phyloP scores from a whole-genome alignment of 2,329 filamentous ascomycete species.

The Dactylellina sp. region DNA sequence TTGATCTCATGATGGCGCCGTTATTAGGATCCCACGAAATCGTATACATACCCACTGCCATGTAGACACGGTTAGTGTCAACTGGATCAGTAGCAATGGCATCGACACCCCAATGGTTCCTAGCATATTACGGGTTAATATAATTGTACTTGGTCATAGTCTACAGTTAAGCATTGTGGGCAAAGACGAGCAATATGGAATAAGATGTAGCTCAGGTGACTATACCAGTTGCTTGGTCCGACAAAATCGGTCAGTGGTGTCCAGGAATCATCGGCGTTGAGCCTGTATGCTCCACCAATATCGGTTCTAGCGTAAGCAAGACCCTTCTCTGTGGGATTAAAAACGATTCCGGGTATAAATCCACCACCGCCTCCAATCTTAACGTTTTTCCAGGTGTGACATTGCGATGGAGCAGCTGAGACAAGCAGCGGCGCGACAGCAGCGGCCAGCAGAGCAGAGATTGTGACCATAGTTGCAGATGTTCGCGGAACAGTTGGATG shows the following conservation, averaged over 20 bases:
- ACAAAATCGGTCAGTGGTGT: slow-evolving; percentile 69
- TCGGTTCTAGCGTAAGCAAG: slow-evolving; percentile 71
- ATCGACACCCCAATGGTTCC: slow-evolving; percentile 71
- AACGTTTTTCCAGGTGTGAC: slow-evolving; percentile 67
- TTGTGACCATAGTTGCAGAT: slow-evolving; percentile 37
- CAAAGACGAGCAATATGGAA: background rate
- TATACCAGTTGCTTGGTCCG: slow-evolving; percentile 66
- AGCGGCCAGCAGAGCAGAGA: slow-evolving; percentile 40
- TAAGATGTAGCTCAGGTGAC: background rate
- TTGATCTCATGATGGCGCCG: slow-evolving; percentile 70
- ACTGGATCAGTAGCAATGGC: slow-evolving; percentile 70
- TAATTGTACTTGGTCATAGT: no score
- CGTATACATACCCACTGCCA: slow-evolving; percentile 72
- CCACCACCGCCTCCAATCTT: slow-evolving; percentile 71
- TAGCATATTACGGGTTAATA: slow-evolving; percentile 58
- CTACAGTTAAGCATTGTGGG: no score
- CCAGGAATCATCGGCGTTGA: slow-evolving; percentile 71
- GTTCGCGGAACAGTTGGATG: slow-evolving; percentile 20
- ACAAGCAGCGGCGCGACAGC: slow-evolving; percentile 38
- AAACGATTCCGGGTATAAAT: slow-evolving; percentile 71
- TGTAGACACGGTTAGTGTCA: slow-evolving; percentile 68
- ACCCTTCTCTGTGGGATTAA: slow-evolving; percentile 66
- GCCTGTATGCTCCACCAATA: slow-evolving; percentile 70
- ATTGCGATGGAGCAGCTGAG: slow-evolving; percentile 56
- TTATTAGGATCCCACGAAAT: slow-evolving; percentile 71